Percentiles rank a stretch among this genome's conserved stretches.
Evolutionary conservation across 2,329 filamentous ascomycete species (phyloP).

Genomic region (Lecanicillium sp.): DNA sequence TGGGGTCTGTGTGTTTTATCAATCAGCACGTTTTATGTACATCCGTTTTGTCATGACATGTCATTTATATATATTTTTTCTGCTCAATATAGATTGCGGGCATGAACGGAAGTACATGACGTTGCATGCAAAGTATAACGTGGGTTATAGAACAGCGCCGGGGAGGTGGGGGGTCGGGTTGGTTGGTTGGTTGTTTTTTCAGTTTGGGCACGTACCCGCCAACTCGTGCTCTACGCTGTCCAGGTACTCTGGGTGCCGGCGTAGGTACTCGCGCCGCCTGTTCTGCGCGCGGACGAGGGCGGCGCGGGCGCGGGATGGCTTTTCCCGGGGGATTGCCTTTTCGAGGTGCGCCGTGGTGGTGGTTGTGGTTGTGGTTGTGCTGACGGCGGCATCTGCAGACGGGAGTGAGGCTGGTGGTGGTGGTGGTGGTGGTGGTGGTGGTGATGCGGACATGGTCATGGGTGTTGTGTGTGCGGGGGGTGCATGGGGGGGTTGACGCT

Average conservation of each 20-base stretch:
- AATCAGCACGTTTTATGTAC: no score
- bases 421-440: no score
- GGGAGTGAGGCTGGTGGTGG: background rate
- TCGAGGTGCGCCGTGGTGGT: slow-evolving; percentile 15
- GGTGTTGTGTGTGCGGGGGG: no score
- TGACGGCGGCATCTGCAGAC: background rate
- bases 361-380: background rate
- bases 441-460: no score
- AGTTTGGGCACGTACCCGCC: slow-evolving; percentile 33
- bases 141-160: no score
- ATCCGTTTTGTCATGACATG: no score
- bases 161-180: no score
- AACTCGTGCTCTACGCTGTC: slow-evolving; percentile 48
- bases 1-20: slow-evolving; percentile 50
- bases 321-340: slow-evolving; percentile 40
- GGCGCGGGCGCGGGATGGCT: slow-evolving; percentile 34
- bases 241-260: slow-evolving; percentile 68
- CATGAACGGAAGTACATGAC: background rate
- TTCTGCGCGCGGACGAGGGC: slow-evolving; percentile 61
- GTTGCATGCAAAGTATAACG: background rate
- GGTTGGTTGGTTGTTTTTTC: background rate
- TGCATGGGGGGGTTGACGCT: background rate
- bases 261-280: slow-evolving; percentile 69
- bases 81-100: no score
- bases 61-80: no score